phyloP scores from a whole-genome alignment of 2,329 filamentous ascomycete genomes.

The Ophiobolus disseminans region DNA sequence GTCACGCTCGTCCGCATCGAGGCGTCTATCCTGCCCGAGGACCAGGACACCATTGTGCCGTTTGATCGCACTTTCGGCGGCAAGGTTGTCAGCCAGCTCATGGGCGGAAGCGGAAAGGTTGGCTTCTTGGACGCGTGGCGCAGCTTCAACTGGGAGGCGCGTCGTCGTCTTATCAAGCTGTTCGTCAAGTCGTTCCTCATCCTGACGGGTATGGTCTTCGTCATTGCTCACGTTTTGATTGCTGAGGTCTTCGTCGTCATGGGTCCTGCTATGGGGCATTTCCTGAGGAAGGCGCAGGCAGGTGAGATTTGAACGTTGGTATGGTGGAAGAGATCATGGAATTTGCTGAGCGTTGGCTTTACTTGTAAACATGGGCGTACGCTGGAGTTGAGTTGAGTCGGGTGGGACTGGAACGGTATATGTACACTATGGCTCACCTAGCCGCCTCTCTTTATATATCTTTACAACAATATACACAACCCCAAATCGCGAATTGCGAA shows the following conservation, averaged over 20 bases:
- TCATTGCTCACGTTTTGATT: conserved; percentile 59
- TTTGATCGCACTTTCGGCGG: conserved; percentile 89
- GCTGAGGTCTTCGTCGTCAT: conserved; percentile 61
- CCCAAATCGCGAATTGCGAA: not conserved
- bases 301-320: conserved; percentile 1
- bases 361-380: not conserved
- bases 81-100: conserved; percentile 74
- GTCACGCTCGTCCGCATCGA: conserved; percentile 84
- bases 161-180: conserved; percentile 75
- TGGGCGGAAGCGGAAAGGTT: conserved; percentile 75
- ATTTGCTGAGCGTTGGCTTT: not conserved
- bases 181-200: conserved; percentile 74
- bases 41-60: conserved; percentile 82
- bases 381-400: conserved; percentile 4
- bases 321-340: too few relatives aligned
- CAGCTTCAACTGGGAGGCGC: conserved; percentile 75
- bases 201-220: conserved; percentile 53
- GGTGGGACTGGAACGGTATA: too few relatives aligned
- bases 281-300: not conserved
- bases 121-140: conserved; percentile 79
- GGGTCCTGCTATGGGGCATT: conserved; percentile 30
- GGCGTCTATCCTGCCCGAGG: conserved; percentile 82
- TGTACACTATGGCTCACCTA: not conserved
- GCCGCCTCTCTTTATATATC: not conserved
- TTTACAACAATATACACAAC: not conserved